Percentiles rank a stretch among this genome's conserved stretches.
Conservation (phyloP, 2,329 filamentous ascomycete genomes). For the Ophiocordyceps camponoti-saundersi region DNA sequence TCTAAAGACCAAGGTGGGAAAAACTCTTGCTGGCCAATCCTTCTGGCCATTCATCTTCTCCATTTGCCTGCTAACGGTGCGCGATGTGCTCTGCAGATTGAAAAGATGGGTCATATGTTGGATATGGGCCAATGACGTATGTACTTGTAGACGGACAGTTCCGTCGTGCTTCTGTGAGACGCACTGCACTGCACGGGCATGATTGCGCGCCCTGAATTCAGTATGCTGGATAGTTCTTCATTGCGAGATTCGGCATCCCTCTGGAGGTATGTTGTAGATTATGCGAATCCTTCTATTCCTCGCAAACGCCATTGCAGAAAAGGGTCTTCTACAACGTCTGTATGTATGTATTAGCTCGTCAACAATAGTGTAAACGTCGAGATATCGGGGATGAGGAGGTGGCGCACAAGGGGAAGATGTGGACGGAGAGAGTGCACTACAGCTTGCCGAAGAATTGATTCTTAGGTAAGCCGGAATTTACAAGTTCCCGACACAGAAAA, state of each 20-base stretch:
- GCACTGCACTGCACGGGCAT: too few species aligned
- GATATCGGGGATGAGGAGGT: too few species aligned
- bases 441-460: too few species aligned
- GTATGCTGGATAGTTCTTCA: too few species aligned
- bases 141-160: background rate
- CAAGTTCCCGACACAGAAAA: background rate
- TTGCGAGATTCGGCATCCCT: too few species aligned
- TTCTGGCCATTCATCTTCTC: background rate
- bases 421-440: too few species aligned
- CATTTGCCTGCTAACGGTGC: background rate
- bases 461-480: background rate
- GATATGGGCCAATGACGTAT: slow-evolving; percentile 25
- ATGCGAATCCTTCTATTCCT: too few species aligned
- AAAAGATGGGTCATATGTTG: slow-evolving; percentile 75
- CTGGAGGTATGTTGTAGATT: background rate
- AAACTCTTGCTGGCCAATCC: background rate
- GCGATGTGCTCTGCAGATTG: slow-evolving; percentile 36
- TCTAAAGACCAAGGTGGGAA: slow-evolving; percentile 70
- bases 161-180: background rate
- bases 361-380: too few species aligned
- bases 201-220: background rate
- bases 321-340: too few species aligned
- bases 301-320: too few species aligned
- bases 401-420: too few species aligned
- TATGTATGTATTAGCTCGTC: too few species aligned